A percentile compares a stretch with the other conserved stretches of the same genome.
phyloP scores from a whole-genome alignment of 2,329 filamentous ascomycete species.

The Aspergillus japonicus region DNA sequence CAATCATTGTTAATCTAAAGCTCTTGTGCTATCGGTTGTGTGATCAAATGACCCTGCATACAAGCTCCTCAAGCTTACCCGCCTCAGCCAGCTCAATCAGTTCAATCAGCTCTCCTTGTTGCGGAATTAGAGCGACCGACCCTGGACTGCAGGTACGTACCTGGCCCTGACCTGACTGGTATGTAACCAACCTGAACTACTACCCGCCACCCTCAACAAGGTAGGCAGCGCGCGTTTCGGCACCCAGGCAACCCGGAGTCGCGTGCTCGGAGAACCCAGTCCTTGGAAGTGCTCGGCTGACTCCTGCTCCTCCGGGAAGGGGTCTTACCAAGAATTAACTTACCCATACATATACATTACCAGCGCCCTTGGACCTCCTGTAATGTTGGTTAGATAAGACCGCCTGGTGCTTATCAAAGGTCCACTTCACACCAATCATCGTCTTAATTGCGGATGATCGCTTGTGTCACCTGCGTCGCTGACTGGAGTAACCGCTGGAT shows the following conservation, averaged over 20 bases:
- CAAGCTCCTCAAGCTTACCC: not conserved
- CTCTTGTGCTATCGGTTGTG: not conserved
- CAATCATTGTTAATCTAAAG: not conserved
- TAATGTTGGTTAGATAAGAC: constrained; percentile 5
- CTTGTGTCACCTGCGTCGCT: not conserved
- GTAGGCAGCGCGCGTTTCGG: constrained; percentile 1
- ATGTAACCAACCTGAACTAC: not conserved
- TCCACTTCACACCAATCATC: not conserved
- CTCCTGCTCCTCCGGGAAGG: constrained; percentile 7
- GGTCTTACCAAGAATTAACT: not conserved
- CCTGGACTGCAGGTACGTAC: constrained; percentile 6
- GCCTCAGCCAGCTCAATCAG: not conserved
- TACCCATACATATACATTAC: not conserved
- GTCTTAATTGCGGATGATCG: not conserved
- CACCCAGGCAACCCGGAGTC: constrained; percentile 8
- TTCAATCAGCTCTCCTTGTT: not conserved
- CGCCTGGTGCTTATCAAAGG: constrained; percentile 1
- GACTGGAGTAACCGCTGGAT: not conserved
- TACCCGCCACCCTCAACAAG: not conserved
- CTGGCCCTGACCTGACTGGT: not conserved
- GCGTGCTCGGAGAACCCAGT: not conserved
- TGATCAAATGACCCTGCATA: constrained; percentile 9
- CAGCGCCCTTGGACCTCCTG: not conserved
- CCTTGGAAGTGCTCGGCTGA: constrained; percentile 8
- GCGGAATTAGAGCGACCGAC: not conserved